These are phyloP conservation scores for Tetrahymena borealis DNA, from an alignment of 73 alveolate species.

Conservation along the genomic window DNA sequence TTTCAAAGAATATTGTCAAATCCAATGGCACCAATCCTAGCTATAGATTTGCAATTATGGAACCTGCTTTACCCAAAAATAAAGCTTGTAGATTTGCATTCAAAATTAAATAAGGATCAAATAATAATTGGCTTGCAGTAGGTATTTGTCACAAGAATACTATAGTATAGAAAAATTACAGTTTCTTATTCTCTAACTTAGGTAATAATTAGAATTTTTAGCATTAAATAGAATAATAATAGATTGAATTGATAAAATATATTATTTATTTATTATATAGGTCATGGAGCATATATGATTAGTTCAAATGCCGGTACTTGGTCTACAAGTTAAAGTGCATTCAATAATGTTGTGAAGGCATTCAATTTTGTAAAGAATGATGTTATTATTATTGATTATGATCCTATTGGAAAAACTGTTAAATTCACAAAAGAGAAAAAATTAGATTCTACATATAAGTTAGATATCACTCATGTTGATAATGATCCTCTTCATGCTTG, in stretches of 20 bases:
- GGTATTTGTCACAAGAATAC: background rate
- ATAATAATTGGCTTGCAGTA: background rate
- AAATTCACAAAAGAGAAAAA: conserved; percentile 14
- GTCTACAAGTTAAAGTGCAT: conserved; percentile 10
- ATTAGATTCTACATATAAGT: background rate
- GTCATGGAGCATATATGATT: conserved; percentile 1
- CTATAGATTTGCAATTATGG: background rate
- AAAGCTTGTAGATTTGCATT: background rate
- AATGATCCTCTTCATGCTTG: conserved; percentile 21
- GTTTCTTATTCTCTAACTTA: background rate
- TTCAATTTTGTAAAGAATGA: conserved; percentile 37
- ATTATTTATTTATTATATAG: too few species aligned
- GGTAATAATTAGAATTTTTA: background rate
- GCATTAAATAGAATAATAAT: background rate
- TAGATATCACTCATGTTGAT: conserved; percentile 8
- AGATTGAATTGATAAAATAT: too few species aligned
- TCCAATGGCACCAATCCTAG: background rate
- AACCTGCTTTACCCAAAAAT: background rate
- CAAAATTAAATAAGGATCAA: background rate
- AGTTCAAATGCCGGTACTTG: conserved; percentile 28
- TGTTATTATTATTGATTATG: conserved; percentile 6
- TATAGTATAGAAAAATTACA: background rate
- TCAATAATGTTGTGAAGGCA: conserved; percentile 36
- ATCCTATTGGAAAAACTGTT: conserved; percentile 17
- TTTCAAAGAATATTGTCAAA: background rate